Base-by-base conservation (phyloP, 106 monocot species). In the Platanthera zijinensis region DNA sequence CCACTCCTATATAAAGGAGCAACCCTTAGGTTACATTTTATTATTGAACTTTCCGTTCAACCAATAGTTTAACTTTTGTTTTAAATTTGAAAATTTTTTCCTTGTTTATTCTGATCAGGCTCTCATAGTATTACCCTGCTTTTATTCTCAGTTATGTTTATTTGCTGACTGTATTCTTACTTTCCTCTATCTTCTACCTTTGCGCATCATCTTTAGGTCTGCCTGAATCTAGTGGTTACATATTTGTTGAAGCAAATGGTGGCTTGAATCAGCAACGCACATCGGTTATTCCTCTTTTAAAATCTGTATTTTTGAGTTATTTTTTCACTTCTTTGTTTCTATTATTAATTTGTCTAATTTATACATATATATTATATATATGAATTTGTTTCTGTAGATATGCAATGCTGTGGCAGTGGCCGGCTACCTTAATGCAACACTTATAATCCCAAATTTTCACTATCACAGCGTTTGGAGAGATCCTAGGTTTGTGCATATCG, bases 341-440 rank as follows among this genome's bases (percentile, higher is more conserved):
- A 3, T 39, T 39, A 39, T 15, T 46, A 53, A 66, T 30, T 45
- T n/a, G 51, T n/a, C 25, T 52, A 52, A 30, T 76, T 70, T 39
- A 39, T 39, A 39, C 39, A 39, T 39, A 66, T 11, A 32, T 9
- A 66, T 66, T 66, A 11, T 30, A 32, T 66, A 25, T 25, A 32
- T 66, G 32, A 28, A 69, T 76, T 53, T 25, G 1, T 63, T 84
- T 87, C 48, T 82, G 30, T 73, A 94, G 97, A 99, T 99, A 85
- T 99, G 97, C 86, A 99, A 99, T 90, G 97, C 97, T 46, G 97
- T 99, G 69, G 97, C 97, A 25, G 90, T 99, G 52, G 97, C 94
- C 25, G 94, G 94, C 25, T 94, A 91, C 84, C 80, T 99, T 54
- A 99, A 99, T 88, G 97, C 97, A 17, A 99, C 97, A 48, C 92